phyloP scores from a whole-genome alignment of 768 basidiomycete species.

The Xanthoconium stramineum region DNA sequence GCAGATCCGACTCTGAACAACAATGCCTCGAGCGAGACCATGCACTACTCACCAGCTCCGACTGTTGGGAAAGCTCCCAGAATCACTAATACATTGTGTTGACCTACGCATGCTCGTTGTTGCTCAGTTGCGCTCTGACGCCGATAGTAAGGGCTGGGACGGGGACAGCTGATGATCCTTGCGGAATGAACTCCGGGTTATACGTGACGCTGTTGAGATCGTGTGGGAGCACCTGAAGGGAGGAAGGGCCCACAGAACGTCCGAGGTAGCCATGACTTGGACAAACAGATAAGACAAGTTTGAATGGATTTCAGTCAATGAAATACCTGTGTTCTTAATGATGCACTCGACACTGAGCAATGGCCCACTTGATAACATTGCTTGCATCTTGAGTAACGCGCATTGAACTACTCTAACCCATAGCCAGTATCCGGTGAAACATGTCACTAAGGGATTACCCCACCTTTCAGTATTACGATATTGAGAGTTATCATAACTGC shows the following conservation, averaged over 20 bases:
- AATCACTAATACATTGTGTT: not conserved
- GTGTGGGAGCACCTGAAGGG: not conserved
- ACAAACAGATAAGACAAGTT: not conserved
- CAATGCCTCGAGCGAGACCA: not conserved
- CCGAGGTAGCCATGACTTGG: not conserved
- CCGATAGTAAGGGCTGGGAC: not conserved
- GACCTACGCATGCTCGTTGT: not conserved
- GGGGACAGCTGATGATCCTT: not conserved
- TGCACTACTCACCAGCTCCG: not conserved
- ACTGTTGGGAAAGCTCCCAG: not conserved
- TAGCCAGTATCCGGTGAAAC: too few species aligned
- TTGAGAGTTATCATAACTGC: not conserved
- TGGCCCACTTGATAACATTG: not conserved
- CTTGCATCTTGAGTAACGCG: not conserved
- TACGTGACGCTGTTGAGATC: not conserved
- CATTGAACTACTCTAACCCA: not conserved
- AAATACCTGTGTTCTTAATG: not conserved
- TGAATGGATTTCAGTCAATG: not conserved
- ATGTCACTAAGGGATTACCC: too few species aligned
- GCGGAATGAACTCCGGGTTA: not conserved
- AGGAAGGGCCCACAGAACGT: not conserved
- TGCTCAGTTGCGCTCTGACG: not conserved
- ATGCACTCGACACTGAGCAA: not conserved
- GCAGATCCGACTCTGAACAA: not conserved
- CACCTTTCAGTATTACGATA: too few species aligned